Evolutionary conservation across 805 yeast species (phyloP), one percentile per base, ranked within the genome.

Genomic region (Kodamaea hsintzibuensis): DNA sequence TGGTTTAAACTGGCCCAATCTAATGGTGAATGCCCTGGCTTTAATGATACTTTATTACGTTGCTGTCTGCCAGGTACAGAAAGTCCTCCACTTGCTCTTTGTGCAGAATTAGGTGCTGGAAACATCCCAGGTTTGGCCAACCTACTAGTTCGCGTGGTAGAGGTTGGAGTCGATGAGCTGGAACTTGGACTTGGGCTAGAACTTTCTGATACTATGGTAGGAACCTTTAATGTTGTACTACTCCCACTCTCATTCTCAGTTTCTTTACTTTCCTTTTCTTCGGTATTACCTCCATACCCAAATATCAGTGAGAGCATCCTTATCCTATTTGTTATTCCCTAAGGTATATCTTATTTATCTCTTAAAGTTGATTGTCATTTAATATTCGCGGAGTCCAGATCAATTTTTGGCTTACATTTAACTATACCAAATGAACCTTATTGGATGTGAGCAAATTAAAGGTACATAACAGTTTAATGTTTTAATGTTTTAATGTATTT

Each of bases 1-100:
- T 71, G 64, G 50, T 82, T 84, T 25, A 82, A 65, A 7, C 77
- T 69, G 12, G 92, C 96, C 97, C 97, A 90, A 65, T 90, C 96
- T 56, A 90, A 68, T 0, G 96, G 92, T 1, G 96, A 90, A 63
- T 85, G 89, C 1, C 96, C 96, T 0, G 95, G 96, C 43, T 79
- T 74, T 14, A 90, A 74, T 0, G 70, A 76, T 3, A 89, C 92
- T 61, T 90, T 89, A 8, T 62, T 57, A 2, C 52, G 58, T 30
- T 47, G 57, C n/a, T 40, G 39, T 16, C 58, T 50, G 9, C 57
- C 55, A 7, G 60, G 64, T 6, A 53, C 59, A 14, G 49, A 51
- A 39, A 60, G 58, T 8, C 52, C 61, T 7, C 53, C 50, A 33
- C 54, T 22, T 18, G 55, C 75, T 55, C 79, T 60, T 49, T 76